Conservation (phyloP, 805 yeast genomes). For the Ogataea naganishii region DNA sequence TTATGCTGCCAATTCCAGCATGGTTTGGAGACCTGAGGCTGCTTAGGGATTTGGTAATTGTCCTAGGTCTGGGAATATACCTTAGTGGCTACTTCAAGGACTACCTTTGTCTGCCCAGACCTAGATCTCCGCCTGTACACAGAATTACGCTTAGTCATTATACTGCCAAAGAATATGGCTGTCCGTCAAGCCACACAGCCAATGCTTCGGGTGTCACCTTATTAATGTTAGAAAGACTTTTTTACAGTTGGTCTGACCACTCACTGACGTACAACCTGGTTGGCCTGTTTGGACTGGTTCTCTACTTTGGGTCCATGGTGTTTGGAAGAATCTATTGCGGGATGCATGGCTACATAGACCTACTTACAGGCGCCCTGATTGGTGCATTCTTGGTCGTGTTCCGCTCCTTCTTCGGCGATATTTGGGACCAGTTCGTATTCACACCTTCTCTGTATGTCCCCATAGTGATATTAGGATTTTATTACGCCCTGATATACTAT, state of each 20-base stretch:
- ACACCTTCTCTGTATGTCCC: constrained; percentile 17
- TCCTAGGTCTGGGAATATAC: constrained; percentile 64
- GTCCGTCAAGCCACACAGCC: constrained; percentile 91
- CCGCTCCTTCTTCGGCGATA: constrained; percentile 30
- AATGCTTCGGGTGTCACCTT: constrained; percentile 82
- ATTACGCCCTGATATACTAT: constrained; percentile 44
- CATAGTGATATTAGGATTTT: constrained; percentile 32
- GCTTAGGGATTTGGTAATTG: constrained; percentile 51
- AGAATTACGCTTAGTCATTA: constrained; percentile 87
- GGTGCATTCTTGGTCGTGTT: constrained; percentile 49
- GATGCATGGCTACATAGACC: constrained; percentile 90
- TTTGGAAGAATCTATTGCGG: constrained; percentile 90
- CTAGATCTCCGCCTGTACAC: constrained; percentile 83
- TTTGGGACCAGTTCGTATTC: constrained; percentile 39
- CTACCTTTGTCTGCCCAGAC: constrained; percentile 83
- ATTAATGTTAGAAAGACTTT: constrained; percentile 24
- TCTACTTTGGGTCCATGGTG: constrained; percentile 59
- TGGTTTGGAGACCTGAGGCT: constrained; percentile 65
- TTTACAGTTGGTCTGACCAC: constrained; percentile 9
- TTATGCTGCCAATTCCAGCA: constrained; percentile 75
- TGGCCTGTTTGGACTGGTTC: constrained; percentile 13
- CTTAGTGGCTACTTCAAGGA: constrained; percentile 74
- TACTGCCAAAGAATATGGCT: constrained; percentile 90
- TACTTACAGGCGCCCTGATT: constrained; percentile 52
- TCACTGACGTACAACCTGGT: constrained; percentile 3